phyloP scores from a whole-genome alignment of 2,329 filamentous ascomycete species.

The Fusarium aywerte region DNA sequence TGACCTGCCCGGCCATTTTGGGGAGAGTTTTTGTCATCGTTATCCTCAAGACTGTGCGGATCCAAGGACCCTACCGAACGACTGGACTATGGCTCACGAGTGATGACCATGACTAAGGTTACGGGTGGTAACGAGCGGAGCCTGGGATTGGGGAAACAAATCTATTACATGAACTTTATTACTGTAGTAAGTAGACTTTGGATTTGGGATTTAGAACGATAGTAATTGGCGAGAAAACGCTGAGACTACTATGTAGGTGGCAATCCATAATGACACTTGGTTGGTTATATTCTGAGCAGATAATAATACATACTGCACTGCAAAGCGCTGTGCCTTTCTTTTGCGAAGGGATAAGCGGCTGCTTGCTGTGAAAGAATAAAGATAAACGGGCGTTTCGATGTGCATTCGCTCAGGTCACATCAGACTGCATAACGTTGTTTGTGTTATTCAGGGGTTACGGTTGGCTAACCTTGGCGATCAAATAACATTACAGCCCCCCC shows the following conservation, averaged over 20 bases:
- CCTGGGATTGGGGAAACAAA: conserved; percentile 28
- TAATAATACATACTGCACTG: not conserved
- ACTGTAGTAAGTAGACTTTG: conserved; percentile 8
- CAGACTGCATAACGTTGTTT: conserved; percentile 13
- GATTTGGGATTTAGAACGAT: conserved; percentile 1
- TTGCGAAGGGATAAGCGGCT: conserved; percentile 12
- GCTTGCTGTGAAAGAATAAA: not conserved
- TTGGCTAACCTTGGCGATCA: conserved; percentile 15
- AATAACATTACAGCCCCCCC: conserved; percentile 23
- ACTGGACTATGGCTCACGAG: conserved; percentile 3
- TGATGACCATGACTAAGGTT: conserved; percentile 7
- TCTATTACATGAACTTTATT: conserved; percentile 29
- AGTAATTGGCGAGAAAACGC: conserved; percentile 20
- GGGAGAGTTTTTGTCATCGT: conserved; percentile 13
- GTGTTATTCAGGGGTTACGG: conserved; percentile 29
- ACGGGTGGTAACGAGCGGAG: conserved; percentile 16
- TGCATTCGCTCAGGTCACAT: conserved; percentile 19
- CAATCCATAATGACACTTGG: conserved; percentile 18
- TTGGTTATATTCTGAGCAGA: not conserved
- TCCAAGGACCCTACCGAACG: not conserved
- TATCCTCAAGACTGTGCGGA: conserved; percentile 14
- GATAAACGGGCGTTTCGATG: conserved; percentile 6
- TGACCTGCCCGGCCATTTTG: conserved; percentile 1
- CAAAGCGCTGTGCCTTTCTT: conserved; percentile 10
- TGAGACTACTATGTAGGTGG: conserved; percentile 13